These are phyloP conservation scores for Thalia dealbata DNA, from an alignment of 176 grass and related monocot genomes.

Conservation along the genomic window DNA sequence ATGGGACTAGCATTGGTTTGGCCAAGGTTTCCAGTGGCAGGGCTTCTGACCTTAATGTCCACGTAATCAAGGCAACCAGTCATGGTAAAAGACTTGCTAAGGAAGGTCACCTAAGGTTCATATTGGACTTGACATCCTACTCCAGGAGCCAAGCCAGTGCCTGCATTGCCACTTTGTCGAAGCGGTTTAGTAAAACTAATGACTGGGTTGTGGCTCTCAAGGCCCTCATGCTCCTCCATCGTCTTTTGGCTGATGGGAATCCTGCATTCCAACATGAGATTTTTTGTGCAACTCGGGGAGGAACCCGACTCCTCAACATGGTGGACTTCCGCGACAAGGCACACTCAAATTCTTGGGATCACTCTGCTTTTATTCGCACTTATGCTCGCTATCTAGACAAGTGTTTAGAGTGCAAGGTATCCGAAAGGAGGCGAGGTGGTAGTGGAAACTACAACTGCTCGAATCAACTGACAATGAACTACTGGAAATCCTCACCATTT, in stretches of 20 bases:
- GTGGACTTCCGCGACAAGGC: conserved; percentile 16
- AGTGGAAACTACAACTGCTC: not conserved
- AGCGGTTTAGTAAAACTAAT: conserved; percentile 46
- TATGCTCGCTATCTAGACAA: conserved; percentile 21
- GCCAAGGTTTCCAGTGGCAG: conserved; percentile 44
- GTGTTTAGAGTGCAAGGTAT: conserved; percentile 9
- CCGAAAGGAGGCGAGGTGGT: conserved; percentile 3
- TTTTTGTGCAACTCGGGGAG: conserved; percentile 15
- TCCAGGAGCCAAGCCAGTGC: conserved; percentile 24
- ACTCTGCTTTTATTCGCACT: conserved; percentile 13
- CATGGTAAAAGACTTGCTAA: conserved; percentile 54
- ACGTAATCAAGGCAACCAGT: conserved; percentile 57
- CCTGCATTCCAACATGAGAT: conserved; percentile 39
- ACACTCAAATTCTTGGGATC: conserved; percentile 20
- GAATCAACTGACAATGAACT: not conserved
- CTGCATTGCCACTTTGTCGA: conserved; percentile 37
- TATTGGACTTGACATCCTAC: conserved; percentile 35
- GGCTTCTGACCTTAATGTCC: conserved; percentile 63
- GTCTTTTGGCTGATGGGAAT: conserved; percentile 41
- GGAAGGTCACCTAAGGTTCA: conserved; percentile 35
- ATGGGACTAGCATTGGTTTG: conserved; percentile 64
- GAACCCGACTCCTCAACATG: conserved; percentile 22
- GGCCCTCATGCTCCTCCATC: conserved; percentile 52
- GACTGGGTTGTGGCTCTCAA: conserved; percentile 84
- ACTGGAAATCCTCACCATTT: conserved; percentile 1